A percentile compares a stretch with the other conserved stretches of the same genome.
Conservation (phyloP, 177 flowering plant species). For the Vitis hybrid region DNA sequence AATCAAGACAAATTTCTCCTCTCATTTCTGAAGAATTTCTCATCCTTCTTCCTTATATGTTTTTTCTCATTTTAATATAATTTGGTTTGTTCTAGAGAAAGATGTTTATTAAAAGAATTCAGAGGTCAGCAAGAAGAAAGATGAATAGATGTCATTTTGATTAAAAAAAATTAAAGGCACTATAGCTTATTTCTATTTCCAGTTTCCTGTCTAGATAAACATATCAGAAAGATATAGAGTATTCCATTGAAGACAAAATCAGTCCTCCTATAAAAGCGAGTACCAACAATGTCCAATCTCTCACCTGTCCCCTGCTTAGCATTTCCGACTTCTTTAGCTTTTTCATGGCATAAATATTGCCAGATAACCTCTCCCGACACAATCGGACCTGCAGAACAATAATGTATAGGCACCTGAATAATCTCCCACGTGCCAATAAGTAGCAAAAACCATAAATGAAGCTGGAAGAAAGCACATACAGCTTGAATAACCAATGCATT, state of each 20-base stretch:
- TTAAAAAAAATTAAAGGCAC: too few species aligned
- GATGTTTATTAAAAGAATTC: too few species aligned
- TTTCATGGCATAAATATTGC: slow-evolving; percentile 93
- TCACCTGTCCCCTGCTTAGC: slow-evolving; percentile 96
- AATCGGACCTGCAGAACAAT: slow-evolving; percentile 64
- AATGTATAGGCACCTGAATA: neutral
- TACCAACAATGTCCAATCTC: slow-evolving; percentile 4
- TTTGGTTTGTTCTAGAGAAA: too few species aligned
- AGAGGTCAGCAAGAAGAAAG: neutral
- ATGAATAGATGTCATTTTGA: neutral
- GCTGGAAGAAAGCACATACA: neutral
- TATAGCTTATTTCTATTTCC: too few species aligned
- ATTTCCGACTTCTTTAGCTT: slow-evolving; percentile 95
- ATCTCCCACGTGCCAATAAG: neutral
- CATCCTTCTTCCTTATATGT: too few species aligned
- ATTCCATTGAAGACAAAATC: neutral
- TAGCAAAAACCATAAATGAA: neutral
- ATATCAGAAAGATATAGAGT: too few species aligned
- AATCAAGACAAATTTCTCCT: too few species aligned
- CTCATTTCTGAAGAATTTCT: too few species aligned
- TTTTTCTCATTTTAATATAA: too few species aligned
- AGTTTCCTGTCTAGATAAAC: too few species aligned
- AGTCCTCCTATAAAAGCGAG: too few species aligned
- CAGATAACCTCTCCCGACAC: slow-evolving; percentile 78
- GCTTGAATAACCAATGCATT: neutral